A percentile compares a stretch with the other conserved stretches of the same genome.
Conservation (phyloP, 192 early-diverging fungal genomes). For the Rhizophagus clarus region DNA sequence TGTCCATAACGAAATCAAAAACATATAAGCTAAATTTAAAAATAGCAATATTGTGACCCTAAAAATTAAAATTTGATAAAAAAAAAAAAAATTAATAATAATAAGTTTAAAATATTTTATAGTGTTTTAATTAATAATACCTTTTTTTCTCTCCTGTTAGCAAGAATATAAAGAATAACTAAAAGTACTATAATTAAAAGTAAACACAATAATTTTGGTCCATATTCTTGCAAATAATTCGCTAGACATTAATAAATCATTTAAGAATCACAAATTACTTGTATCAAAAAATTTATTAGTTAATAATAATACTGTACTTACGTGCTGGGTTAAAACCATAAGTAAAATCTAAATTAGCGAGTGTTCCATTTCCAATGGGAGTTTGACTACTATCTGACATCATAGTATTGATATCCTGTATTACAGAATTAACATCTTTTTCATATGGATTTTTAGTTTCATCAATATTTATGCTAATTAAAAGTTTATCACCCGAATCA, state of each 20-base stretch:
- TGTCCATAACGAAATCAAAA: slow-evolving; percentile 2
- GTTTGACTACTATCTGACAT: background rate
- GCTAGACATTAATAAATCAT: background rate
- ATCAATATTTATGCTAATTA: background rate
- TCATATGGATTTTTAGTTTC: background rate
- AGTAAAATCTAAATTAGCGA: background rate
- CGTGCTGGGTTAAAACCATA: background rate
- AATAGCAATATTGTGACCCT: slow-evolving; percentile 13
- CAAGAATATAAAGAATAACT: too few species aligned
- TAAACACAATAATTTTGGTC: background rate
- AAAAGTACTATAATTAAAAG: too few species aligned
- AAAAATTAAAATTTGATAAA: too few species aligned
- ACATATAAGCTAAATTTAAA: background rate
- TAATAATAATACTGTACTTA: background rate
- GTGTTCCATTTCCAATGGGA: background rate
- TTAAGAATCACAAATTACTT: too few species aligned
- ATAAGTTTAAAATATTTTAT: too few species aligned
- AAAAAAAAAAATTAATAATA: too few species aligned
- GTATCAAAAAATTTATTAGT: too few species aligned
- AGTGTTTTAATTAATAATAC: too few species aligned
- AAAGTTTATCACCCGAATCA: background rate
- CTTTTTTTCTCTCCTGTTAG: too few species aligned
- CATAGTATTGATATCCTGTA: background rate
- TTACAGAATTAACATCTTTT: background rate
- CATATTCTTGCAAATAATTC: background rate